Conservation (phyloP, 345 rosid genomes). For the Leavenworthia alabamica region DNA sequence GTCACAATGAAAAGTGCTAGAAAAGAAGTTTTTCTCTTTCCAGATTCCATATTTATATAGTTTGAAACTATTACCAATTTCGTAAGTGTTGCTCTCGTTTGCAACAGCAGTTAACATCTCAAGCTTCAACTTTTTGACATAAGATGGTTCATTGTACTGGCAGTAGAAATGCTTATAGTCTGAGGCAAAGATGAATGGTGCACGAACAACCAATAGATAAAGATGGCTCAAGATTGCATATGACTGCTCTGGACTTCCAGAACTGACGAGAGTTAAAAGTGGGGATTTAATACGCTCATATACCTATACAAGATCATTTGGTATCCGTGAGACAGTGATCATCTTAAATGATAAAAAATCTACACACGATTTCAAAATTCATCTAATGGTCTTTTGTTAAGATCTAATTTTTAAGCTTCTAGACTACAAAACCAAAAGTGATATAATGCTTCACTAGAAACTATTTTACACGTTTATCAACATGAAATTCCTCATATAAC, state of each 20-base stretch:
- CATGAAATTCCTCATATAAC: not conserved
- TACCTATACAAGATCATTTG: constrained; percentile 47
- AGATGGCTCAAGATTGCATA: constrained; percentile 95
- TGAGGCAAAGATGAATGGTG: constrained; percentile 78
- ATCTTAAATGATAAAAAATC: not conserved
- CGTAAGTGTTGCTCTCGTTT: constrained; percentile 94
- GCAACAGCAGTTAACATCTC: constrained; percentile 99
- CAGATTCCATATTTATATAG: constrained; percentile 2
- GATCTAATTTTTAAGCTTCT: constrained; percentile 8
- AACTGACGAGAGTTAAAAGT: constrained; percentile 87
- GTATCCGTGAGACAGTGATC: constrained; percentile 16
- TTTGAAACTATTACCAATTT: constrained; percentile 66
- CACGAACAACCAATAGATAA: constrained; percentile 96
- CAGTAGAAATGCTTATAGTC: constrained; percentile 97
- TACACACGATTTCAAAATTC: constrained; percentile 1
- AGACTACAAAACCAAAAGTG: not conserved
- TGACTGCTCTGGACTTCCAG: constrained; percentile 98
- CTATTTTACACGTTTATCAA: not conserved
- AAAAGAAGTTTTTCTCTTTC: not conserved
- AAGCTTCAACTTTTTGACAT: constrained; percentile 96
- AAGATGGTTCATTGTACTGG: constrained; percentile 93
- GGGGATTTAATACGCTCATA: constrained; percentile 99
- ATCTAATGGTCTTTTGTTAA: not conserved
- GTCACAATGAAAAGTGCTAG: constrained; percentile 4
- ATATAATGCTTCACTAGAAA: not conserved